Base-by-base conservation (phyloP, 1,139 yeast genomes). In the Nakaseomyces glabratus region DNA sequence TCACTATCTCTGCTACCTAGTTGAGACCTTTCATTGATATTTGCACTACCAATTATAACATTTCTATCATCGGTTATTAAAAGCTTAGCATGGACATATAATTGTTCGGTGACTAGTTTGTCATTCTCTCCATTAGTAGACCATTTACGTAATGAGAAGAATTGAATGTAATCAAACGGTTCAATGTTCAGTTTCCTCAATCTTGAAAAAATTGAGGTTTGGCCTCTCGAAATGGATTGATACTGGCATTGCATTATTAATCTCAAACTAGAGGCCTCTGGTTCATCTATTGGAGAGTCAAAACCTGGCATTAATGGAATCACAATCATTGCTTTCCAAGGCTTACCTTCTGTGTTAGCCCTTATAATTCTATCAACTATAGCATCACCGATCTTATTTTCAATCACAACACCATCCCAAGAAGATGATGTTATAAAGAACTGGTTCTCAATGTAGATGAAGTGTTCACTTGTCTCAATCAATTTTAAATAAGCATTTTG, bases 301-400 rank as follows among this genome's bases (percentile, higher is more conserved):
- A 93, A 93, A 0, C 98, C 99, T 1, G 99, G 99, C 93, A 90
- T 85, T 47, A 93, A 66, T 3, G 99, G 99, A 42, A 93, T 85
- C 4, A 90, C 71, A 42, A 90, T 78, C 13, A 86, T 71, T 1
- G 97, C 97, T 46, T 78, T 78, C 99, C 99, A 93, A 17, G 65
- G 60, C 36, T 76, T 81, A 3, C 77, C 76, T 42, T 80, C 82
- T 40, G 72, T 71, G 51, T 82, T 81, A 0, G 98, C 98, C 34
- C 86, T 71, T 20, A 86, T 80, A 37, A 90, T 86, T 51, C 99
- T 70, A 55, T 90, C 97, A 10, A 90, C 97, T 35, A 93, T 66
- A 0, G 98, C 98, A 66, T 90, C 95, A 29, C 98, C 98, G 45
- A 93, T 82, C 51, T 85, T 70, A 57, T 93, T 93, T 46, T 82